phyloP scores from a whole-genome alignment of 371 early-diverging fungal genomes.

The Mucor circinelloides region DNA sequence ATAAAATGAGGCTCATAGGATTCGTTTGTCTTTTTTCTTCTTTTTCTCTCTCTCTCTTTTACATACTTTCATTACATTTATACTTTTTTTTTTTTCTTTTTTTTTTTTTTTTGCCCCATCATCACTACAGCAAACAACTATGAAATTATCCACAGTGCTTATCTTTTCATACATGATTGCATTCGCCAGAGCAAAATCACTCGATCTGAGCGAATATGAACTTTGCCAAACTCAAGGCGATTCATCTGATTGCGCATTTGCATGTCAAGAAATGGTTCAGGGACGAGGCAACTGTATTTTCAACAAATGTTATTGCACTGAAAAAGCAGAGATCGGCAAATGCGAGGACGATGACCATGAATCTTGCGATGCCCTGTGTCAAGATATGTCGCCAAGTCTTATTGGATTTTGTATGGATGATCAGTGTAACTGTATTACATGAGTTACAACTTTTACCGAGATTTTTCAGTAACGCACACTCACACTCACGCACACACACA shows the following conservation, averaged over 20 bases:
- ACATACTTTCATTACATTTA: neutral
- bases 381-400: conserved; percentile 34
- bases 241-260: conserved; percentile 28
- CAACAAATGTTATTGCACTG: conserved; percentile 43
- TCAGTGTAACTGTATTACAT: conserved; percentile 42
- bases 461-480: neutral
- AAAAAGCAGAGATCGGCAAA: conserved; percentile 32
- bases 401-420: conserved; percentile 44
- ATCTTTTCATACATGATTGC: neutral
- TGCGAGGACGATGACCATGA: conserved; percentile 46
- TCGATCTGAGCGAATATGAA: conserved; percentile 20
- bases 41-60: neutral
- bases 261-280: conserved; percentile 25
- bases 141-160: conserved; percentile 2
- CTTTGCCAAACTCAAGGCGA: conserved; percentile 24
- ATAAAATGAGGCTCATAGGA: neutral
- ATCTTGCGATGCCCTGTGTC: conserved; percentile 43
- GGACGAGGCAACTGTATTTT: conserved; percentile 40
- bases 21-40: neutral
- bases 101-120: too few relatives aligned
- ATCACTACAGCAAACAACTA: neutral
- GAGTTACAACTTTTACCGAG: conserved; percentile 2
- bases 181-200: conserved; percentile 3
- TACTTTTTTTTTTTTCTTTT: neutral
- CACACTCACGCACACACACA: neutral